phyloP scores from a whole-genome alignment of 164 flowering plant species.

The Hamamelis virginiana region DNA sequence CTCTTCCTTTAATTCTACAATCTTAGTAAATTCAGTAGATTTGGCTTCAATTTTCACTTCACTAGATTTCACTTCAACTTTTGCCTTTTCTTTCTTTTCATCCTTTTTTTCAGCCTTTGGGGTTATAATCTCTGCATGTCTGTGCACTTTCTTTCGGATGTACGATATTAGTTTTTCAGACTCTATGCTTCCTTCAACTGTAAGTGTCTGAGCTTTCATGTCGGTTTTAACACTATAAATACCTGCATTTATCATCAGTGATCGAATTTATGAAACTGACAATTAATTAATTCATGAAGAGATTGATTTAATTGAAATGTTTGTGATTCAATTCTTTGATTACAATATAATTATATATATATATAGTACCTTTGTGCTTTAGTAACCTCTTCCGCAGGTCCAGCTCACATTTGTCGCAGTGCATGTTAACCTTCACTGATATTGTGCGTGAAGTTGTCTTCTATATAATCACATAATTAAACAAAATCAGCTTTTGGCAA shows the following conservation, averaged over 20 bases:
- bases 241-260: conserved; percentile 31
- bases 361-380: conserved; percentile 66
- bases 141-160: conserved; percentile 49
- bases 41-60: conserved; percentile 3
- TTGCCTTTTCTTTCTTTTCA: conserved; percentile 11
- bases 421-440: conserved; percentile 51
- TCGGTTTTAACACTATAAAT: conserved; percentile 56
- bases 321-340: background rate
- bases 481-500: no score
- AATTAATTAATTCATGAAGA: background rate
- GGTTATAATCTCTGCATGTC: conserved; percentile 56
- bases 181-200: conserved; percentile 60
- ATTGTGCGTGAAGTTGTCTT: conserved; percentile 34
- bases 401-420: conserved; percentile 57
- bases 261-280: background rate
- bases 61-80: background rate
- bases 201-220: conserved; percentile 53
- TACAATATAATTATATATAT: background rate
- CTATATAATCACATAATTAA: conserved; percentile 1
- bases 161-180: conserved; percentile 39
- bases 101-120: conserved; percentile 30
- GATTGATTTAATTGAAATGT: background rate
- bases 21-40: background rate
- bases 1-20: conserved; percentile 22
- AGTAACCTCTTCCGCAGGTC: conserved; percentile 46